Evolutionary conservation across 1,284 basidiomycete species (phyloP), one percentile per base, ranked within the genome.

Genomic region (Ganoderma lucidum): DNA sequence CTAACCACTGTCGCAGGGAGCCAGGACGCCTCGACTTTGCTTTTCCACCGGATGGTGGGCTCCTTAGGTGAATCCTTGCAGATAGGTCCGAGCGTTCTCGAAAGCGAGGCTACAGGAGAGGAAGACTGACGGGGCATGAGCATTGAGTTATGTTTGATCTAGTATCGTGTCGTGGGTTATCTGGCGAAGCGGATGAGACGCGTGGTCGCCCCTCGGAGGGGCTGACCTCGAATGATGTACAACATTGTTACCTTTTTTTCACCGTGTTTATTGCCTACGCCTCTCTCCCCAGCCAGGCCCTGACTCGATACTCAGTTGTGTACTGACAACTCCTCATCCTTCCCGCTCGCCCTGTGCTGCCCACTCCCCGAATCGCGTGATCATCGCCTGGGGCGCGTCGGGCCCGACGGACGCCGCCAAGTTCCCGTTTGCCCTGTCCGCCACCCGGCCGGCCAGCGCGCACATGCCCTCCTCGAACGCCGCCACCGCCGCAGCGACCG

Each of bases 391-490:
- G 9, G 58, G 63, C 9, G 58, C 37, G 32, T 23, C 23, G 2
- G 53, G 45, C 6, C 41, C 19, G 51, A 66, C 39, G 37, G 64
- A 66, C 17, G 15, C 42, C 5, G 56, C n/a, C 39, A 67, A 35
- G 19, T 58, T 58, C n/a, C 9, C 14, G 14, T 56, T 44, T 30
- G 51, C 62, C 19, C 9, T 48, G 1, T 42, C 62, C 3, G 62
- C 62, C 8, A 67, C 15, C 4, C 41, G 41, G 15, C 42, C 56
- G 2, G 55, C 62, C 32, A 53, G 15, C 53, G n/a, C 37, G n/a
- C 48, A 59, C 66, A 63, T 63, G 35, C 48, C 32, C 39, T 59
- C 42, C 44, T 67, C 70, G 44, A 65, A 71, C 39, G 59, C 53
- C n/a, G 44, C 28, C 10, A 69, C 42, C 9, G 63, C 63, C 10